Base-by-base conservation (phyloP, 176 grass and related monocot species). In the Cenchrus fungigraminus region DNA sequence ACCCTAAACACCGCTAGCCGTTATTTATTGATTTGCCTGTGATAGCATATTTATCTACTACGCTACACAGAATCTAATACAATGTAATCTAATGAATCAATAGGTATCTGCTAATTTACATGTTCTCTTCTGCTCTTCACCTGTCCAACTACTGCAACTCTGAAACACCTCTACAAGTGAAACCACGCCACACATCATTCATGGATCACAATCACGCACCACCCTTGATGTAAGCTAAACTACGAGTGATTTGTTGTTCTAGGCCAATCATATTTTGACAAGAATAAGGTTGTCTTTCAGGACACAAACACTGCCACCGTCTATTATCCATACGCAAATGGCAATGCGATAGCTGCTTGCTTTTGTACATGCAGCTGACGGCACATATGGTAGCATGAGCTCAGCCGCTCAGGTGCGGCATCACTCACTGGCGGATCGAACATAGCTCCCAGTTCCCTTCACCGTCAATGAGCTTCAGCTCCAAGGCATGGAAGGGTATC, bases 391-490 rank as follows among this genome's bases (percentile, higher is more conserved):
- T 80, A 76, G 40, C 47, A 49, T 50, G 12, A 61, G 80, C 83
- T 78, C 15, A 40, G 37, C 37, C 37, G 37, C 46, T 11, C 20
- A 74, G 25, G 12, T 9, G 43, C 17, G 11, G 13, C 56, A 73
- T 60, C 51, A 12, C 63, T 98, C 77, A 94, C 8, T 98, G 85
- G 10, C 87, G 83, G 81, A 98, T 98, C 74, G 54, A 75, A 32
- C 93, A 87, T 6, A 98, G 78, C 81, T 98, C 93, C 96, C 93
- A 98, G 31, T 98, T 98, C 22, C 96, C 96, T 74, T 98, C 96
- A 0, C 96, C 93, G 12, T 98, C 96, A 57, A 98, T 94, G 74
- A 98, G 93, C 78, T 98, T 98, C 66, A 98, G 65, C 86, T 98
- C 91, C 86, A 93, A 81, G 25, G 93, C 90, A 90, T 98, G 96